Evolutionary conservation across 1,284 basidiomycete genomes (phyloP), one percentile per base, ranked within the genome.

Genomic region (Polyporus tsugae): DNA sequence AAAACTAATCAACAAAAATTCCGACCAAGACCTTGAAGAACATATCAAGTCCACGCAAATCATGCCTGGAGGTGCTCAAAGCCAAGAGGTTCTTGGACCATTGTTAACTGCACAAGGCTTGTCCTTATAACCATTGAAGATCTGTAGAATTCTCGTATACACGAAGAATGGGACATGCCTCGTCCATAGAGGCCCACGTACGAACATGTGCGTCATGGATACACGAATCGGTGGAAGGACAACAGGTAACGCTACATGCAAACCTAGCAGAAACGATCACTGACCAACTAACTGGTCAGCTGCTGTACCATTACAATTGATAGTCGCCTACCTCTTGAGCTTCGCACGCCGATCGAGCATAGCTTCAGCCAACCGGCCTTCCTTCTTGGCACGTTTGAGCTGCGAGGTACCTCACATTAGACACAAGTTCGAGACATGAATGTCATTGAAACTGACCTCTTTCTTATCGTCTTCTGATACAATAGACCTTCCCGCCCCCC

Each of bases 291-390:
- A 17, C 39, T 19, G 38, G 6, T 60, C 58, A 60, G 38, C n/a
- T 13, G 22, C 17, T 2, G 38, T 25, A 7, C 38, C 19, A 39
- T 17, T 6, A 60, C n/a, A 41, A n/a, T 25, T 13, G 22, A 15
- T 6, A 22, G 22, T 39, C n/a, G 81, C 84, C 59, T 67, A 94
- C 96, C 95, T 97, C 82, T 98, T 98, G 69, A 98, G 85, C 78
- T 97, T 97, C 7, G 94, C 85, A 66, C 96, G 86, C 36, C 96
- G 88, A 76, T 98, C 95, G 59, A 98, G 85, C 81, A 98, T 82
- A 4, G 94, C 94, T 79, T 98, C 96, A 1, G 94, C 91, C 19
- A 98, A 79, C 42, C 93, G 87, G 2, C 97, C 97, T 72, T 98
- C 95, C 79, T 96, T 93, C 71, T 87, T 86, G 15, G 96, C 96